phyloP scores from a whole-genome alignment of 2,329 filamentous ascomycete species.

The Ilyonectria sp. region DNA sequence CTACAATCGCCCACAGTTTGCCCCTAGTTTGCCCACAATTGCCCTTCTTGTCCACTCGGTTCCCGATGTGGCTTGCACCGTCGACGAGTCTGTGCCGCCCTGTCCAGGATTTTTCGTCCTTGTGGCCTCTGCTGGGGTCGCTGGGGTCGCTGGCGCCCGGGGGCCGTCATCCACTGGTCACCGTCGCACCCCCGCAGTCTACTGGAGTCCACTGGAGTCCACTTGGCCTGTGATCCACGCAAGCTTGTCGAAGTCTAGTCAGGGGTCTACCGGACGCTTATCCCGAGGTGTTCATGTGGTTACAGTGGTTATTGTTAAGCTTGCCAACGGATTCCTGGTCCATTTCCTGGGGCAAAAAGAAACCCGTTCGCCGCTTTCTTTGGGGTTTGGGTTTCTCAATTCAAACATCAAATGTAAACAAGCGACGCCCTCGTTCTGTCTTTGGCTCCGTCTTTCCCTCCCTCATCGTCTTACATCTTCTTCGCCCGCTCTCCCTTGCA shows the following conservation, averaged over 20 bases:
- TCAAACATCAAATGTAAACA: conserved; percentile 27
- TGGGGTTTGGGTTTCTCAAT: not conserved
- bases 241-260: conserved; percentile 48
- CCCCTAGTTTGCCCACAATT: conserved; percentile 8
- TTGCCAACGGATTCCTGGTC: conserved; percentile 14
- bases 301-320: conserved; percentile 24
- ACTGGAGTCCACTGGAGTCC: conserved; percentile 33
- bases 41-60: conserved; percentile 39
- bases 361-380: conserved; percentile 13
- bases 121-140: conserved; percentile 32
- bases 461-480: not conserved
- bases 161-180: conserved; percentile 42
- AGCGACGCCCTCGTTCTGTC: conserved; percentile 5
- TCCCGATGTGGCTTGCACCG: conserved; percentile 45
- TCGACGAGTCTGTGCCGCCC: conserved; percentile 33
- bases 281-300: conserved; percentile 37
- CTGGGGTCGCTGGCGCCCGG: conserved; percentile 28
- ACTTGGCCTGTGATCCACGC: conserved; percentile 39
- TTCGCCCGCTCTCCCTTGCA: not conserved
- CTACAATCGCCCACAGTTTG: conserved; percentile 21
- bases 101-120: conserved; percentile 43
- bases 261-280: conserved; percentile 45
- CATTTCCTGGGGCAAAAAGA: conserved; percentile 22
- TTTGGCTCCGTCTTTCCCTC: not conserved
- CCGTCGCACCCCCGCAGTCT: conserved; percentile 42